These are phyloP conservation scores for Straminergon stramineum DNA, from an alignment of 225 moss, liverwort and hornwort species.

Conservation along the genomic window DNA sequence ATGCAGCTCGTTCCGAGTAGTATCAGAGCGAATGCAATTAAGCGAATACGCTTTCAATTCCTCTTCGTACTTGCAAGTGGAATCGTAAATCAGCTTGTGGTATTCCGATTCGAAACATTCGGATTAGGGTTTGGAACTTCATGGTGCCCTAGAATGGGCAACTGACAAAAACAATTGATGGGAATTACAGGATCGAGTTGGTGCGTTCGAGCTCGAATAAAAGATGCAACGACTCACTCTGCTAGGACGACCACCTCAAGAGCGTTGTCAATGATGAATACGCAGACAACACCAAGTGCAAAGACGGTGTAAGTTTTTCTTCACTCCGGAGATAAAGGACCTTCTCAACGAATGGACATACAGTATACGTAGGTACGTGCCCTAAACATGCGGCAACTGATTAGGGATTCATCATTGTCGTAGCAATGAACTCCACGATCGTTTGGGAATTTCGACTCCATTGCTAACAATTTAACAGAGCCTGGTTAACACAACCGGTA, in stretches of 20 bases:
- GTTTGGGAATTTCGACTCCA: background rate
- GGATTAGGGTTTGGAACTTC: background rate
- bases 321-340: conserved; percentile 41
- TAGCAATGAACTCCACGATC: background rate
- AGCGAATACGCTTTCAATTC: background rate
- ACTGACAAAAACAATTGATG: background rate
- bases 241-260: background rate
- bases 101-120: background rate
- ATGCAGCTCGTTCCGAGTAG: background rate
- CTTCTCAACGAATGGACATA: conserved; percentile 44
- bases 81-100: background rate
- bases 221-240: background rate
- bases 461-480: background rate
- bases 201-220: background rate
- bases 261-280: background rate
- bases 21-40: background rate
- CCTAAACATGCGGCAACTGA: background rate
- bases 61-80: background rate
- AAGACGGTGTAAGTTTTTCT: conserved; percentile 63
- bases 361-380: background rate
- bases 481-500: background rate
- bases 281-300: background rate
- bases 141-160: background rate
- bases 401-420: background rate
- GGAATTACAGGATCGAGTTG: background rate